Evolutionary conservation across 345 rosid species (phyloP), one percentile per base, ranked within the genome.

Genomic region (Aquilaria malaccensis): DNA sequence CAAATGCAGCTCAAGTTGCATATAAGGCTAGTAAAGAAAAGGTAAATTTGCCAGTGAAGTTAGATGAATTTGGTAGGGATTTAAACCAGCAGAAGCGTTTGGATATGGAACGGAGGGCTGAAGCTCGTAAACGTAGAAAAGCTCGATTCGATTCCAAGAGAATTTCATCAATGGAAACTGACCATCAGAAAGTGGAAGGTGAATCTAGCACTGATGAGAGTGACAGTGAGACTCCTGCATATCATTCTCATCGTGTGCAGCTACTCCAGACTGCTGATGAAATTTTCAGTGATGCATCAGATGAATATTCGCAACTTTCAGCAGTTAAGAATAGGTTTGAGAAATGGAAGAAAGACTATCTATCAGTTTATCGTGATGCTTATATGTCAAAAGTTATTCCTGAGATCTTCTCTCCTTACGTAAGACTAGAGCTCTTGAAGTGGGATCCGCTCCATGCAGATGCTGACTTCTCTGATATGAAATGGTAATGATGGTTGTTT

Each of bases 191-290:
- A 81, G 61, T 86, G 70, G 98, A 93, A 80, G 98, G 97, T 65
- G 98, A 93, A 79, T 90, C 96, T 7, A 90, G 95, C 81, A 86
- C 95, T 50, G 99, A 94, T 77, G 97, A 93, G 79, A 93, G 98
- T 60, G 96, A 93, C 69, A 79, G 85, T 72, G 99, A 93, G 73
- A 80, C 74, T 72, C 75, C 79, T 64, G 96, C 97, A 64, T 89
- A 87, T 69, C 76, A 74, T 75, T 90, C 94, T 55, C 81, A 72
- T 68, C 77, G 92, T 33, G 83, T 81, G 62, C 60, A 60, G 67
- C 74, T 87, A 71, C 92, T 94, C 60, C 80, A 79, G 71, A 77
- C 82, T 50, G 97, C 92, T 30, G 92, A 82, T 78, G 77, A 83
- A 72, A 76, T 90, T 61, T 87, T 94, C 71, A 81, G 91, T 78